Evolutionary conservation across 2,329 filamentous ascomycete genomes (phyloP), one percentile per base, ranked within the genome.

Genomic region (Cordyceps fumosorosea): DNA sequence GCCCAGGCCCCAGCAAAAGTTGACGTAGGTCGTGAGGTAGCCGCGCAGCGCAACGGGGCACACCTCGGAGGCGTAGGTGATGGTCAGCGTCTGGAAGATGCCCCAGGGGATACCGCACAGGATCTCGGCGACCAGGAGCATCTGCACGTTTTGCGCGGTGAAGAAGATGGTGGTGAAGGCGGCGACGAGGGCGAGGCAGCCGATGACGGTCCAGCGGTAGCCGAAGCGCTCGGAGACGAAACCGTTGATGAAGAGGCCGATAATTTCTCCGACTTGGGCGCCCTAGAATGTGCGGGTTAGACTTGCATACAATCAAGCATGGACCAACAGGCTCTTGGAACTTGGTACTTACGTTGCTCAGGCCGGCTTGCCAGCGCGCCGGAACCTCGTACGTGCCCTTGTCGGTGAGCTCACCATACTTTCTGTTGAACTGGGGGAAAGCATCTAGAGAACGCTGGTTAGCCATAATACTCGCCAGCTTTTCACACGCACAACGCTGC

Each of bases 1-100:
- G 20, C 89, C 89, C n/a, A 90, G 76, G 40, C 86, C 88, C 87
- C 88, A 91, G 79, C 88, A 90, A 69, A 89, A 87, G 76, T 90
- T 90, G 74, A 90, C 85, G 65, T 90, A 91, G 7, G 88, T 90
- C 1, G 88, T 90, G 65, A 89, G 75, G 69, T 88, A 89, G 60
- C 87, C 87, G 64, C 89, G 84, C 58, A 91, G 80, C 52, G 87
- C 84, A 7, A 91, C 82, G 3, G 89, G 89, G 69, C 87, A 90
- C 63, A 91, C 88, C 69, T 90, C 88, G 60, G 85, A 85, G 34
- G 87, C 87, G 68, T 90, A 90, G 1, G 87, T 86, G 64, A 85
- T 81, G 65, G 81, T 83, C 44, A 85, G 74, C 34, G 79, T 78
- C 70, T 84, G 81, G 72, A 86, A 83, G 62, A 84, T 80, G n/a